Evolutionary conservation across 106 monocot species (phyloP), one percentile per base, ranked within the genome.

Genomic region (Platanthera zijinensis): DNA sequence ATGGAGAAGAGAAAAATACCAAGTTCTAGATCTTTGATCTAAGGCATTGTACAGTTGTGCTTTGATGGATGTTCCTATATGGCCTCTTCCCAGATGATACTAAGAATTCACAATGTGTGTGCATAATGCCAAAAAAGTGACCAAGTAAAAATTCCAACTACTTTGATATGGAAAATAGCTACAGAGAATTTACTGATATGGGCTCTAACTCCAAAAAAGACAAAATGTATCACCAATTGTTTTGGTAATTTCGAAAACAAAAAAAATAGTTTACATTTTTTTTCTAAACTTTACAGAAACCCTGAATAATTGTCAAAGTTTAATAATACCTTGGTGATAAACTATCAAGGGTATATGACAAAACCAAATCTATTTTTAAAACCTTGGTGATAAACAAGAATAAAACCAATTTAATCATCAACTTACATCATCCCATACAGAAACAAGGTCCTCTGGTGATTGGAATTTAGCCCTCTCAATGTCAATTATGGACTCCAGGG

Each of bases 31-130:
- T 91, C 93, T 86, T 79, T 97, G 89, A 66, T 87, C 91, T 73
- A 97, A 49, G 61, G 93, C 83, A 86, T 82, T 79, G 52, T 86
- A 94, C 39, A 91, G 48, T 71, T 89, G 91, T 52, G 89, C 81
- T 81, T 88, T 91, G 90, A 97, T 94, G 73, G 93, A 91, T 74
- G 87, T 71, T 50, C 93, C 93, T 22, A 93, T 86, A 78, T 97
- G 96, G 77, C 96, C 93, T 85, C 96, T 91, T 83, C 93, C 93
- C 83, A 93, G 74, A 83, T 97, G 93, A 88, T 84, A 97, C 96
- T 97, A 10, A 13, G 4, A 8, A 45, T 68, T 39, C n/a, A 76
- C n/a, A 32, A 32, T 32, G 32, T 32, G 32, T 32, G 32, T 32
- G 32, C 32, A 70, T 11, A 0, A 51, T 52, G 75, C 6, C 57